phyloP scores from a whole-genome alignment of 768 basidiomycete species.

The Suillus luteus region DNA sequence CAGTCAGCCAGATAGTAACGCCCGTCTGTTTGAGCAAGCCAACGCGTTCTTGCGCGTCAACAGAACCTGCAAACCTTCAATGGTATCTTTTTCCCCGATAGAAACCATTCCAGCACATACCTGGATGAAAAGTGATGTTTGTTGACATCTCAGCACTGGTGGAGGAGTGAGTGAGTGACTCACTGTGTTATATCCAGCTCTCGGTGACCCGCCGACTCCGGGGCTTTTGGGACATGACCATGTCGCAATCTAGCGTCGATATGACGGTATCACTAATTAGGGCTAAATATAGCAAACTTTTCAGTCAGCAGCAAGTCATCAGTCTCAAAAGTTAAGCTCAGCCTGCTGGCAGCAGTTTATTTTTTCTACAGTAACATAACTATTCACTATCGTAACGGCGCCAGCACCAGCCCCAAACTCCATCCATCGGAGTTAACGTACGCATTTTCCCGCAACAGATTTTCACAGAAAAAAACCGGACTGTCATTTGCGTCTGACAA shows the following conservation, averaged over 20 bases:
- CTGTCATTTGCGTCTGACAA: too few relatives aligned
- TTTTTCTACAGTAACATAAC: background rate
- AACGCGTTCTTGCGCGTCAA: constrained; percentile 66
- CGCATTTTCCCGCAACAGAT: too few relatives aligned
- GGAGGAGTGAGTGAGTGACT: background rate
- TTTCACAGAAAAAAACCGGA: too few relatives aligned
- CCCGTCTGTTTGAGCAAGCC: constrained; percentile 77
- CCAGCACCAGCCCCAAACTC: too few relatives aligned
- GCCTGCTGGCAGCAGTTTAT: background rate
- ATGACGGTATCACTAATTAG: background rate
- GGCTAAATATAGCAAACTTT: background rate
- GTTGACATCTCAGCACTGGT: constrained; percentile 31
- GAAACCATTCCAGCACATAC: constrained; percentile 33
- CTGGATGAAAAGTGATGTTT: constrained; percentile 72
- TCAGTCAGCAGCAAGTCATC: background rate
- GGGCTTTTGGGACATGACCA: background rate
- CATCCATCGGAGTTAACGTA: too few relatives aligned
- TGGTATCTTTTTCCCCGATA: constrained; percentile 7
- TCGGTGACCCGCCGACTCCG: background rate
- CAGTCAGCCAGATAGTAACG: constrained; percentile 95
- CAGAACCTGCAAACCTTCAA: constrained; percentile 57
- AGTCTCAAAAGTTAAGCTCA: too few relatives aligned
- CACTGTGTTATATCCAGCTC: background rate
- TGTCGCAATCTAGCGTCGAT: background rate
- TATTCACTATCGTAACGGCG: background rate